Evolutionary conservation across 257 asterid species (phyloP).

Genomic region (Lantana camara): DNA sequence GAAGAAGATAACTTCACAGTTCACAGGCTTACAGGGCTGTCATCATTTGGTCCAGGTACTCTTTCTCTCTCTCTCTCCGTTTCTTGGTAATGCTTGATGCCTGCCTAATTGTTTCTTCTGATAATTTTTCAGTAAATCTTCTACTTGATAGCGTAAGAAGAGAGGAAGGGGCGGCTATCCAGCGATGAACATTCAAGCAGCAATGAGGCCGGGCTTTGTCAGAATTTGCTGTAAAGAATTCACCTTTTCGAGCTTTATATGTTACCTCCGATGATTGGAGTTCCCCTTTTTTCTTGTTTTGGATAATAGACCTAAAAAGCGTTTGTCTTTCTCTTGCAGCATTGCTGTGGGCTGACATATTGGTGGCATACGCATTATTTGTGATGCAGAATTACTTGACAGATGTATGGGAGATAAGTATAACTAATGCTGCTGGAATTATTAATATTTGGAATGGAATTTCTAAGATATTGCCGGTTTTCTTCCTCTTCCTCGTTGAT

Average conservation of each 20-base stretch:
- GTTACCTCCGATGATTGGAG: background rate
- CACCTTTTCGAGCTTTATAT: background rate
- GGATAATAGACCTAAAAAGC: background rate
- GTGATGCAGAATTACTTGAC: conserved; percentile 55
- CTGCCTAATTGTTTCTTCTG: no score
- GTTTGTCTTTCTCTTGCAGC: conserved; percentile 31
- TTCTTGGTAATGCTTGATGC: no score
- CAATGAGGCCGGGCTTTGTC: conserved; percentile 22
- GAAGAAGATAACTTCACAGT: no score
- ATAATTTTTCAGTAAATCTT: background rate
- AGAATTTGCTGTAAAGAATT: conserved; percentile 15
- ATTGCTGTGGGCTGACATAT: conserved; percentile 32
- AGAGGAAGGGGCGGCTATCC: background rate
- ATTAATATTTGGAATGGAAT: conserved; percentile 51
- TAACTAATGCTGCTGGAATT: conserved; percentile 56
- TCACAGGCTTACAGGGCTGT: no score
- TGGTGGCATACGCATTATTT: conserved; percentile 40
- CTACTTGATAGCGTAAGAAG: background rate
- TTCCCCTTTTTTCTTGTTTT: background rate
- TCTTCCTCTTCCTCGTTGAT: conserved; percentile 37
- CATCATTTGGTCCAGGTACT: no score
- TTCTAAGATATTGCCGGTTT: conserved; percentile 22
- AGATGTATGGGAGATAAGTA: conserved; percentile 53
- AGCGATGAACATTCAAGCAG: no score
- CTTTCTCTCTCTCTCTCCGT: no score